Percentiles rank a stretch among this genome's conserved stretches.
Conservation (phyloP, 75 land plant genomes). For the Pseudotsuga menziesii region DNA sequence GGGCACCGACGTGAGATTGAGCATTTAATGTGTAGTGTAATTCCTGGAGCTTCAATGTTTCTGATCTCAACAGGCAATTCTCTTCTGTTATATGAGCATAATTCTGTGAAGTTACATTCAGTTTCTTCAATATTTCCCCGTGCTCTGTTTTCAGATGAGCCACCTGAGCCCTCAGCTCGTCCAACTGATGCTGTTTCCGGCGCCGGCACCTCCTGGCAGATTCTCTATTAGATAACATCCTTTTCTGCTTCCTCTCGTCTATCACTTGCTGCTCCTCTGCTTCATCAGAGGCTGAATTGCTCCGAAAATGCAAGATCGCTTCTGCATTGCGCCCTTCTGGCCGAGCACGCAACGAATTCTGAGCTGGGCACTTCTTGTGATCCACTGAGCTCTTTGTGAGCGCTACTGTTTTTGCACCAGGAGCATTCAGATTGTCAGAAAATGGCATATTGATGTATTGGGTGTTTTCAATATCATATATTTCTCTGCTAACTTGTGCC, state of each 20-base stretch:
- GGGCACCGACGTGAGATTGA: too few relatives aligned
- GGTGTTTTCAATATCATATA: too few relatives aligned
- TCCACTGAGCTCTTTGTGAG: too few relatives aligned
- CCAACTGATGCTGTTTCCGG: slow-evolving; percentile 83
- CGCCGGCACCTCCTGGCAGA: slow-evolving; percentile 80
- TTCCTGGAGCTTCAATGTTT: slow-evolving; percentile 28
- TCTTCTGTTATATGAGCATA: slow-evolving; percentile 38
- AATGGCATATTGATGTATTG: too few relatives aligned
- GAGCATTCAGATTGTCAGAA: too few relatives aligned
- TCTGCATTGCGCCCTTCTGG: too few relatives aligned
- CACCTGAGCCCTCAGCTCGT: slow-evolving; percentile 59
- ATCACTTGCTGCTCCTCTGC: slow-evolving; percentile 42
- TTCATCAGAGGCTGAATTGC: slow-evolving; percentile 48
- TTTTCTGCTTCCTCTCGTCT: slow-evolving; percentile 54
- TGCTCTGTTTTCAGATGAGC: slow-evolving; percentile 53
- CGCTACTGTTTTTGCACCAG: too few relatives aligned
- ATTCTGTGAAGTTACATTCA: slow-evolving; percentile 50
- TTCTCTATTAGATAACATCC: slow-evolving; percentile 84
- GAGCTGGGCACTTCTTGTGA: too few relatives aligned
- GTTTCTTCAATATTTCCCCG: slow-evolving; percentile 31
- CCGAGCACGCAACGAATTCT: too few relatives aligned
- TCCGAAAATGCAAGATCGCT: background rate
- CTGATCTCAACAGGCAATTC: slow-evolving; percentile 50
- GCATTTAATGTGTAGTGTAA: background rate
- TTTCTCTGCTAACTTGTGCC: too few relatives aligned